Base-by-base conservation (phyloP, 371 early-diverging fungal genomes). In the Apophysomyces elegans region DNA sequence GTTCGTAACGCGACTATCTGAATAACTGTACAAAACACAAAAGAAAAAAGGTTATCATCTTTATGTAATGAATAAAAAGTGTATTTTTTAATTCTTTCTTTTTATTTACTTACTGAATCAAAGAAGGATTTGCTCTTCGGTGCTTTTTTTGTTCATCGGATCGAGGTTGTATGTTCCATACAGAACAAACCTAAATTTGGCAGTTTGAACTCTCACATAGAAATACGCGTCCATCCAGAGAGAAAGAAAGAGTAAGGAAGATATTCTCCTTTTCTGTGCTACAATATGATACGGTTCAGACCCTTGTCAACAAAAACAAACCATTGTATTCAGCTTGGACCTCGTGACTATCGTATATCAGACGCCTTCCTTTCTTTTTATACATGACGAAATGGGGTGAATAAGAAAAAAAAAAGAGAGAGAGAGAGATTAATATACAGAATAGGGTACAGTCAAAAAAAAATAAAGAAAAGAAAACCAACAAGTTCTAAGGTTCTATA, bases 1-100 rank as follows among this genome's bases (percentile, higher is more conserved):
- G 83, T 83, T 0, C 75, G 83, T 18, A 73, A 83, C 57, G 63
- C 83, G 13, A 76, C 78, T 32, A 73, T 82, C 62, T 82, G 76
- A 76, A 46, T 32, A 50, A 50, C 14, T 43, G 43, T 43, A 43
- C 43, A 9, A 43, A 43, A 14, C 14, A 4, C 26, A 1, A 26
- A 26, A 26, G 26, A 4, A 43, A 45, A 26, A 26, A 26, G 32
- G 32, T 26, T 26, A 45, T 45, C 6, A 45, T 12, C 5, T 16
- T n/a, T 45, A n/a, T 39, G 12, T 59, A 39, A 18, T 13, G 1
- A 59, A 7, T 14, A 59, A 59, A 59, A 37, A 26, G 36, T 43
- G 3, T 26, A 26, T 26, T 26, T 26, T 26, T 26, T 26, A 26
- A 26, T 26, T 16, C 5, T 45, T 45, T 45, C 16, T 45, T 45